These are phyloP conservation scores for Tolypocladium nubicola DNA, from an alignment of 2,329 filamentous ascomycete species.

Conservation along the genomic window DNA sequence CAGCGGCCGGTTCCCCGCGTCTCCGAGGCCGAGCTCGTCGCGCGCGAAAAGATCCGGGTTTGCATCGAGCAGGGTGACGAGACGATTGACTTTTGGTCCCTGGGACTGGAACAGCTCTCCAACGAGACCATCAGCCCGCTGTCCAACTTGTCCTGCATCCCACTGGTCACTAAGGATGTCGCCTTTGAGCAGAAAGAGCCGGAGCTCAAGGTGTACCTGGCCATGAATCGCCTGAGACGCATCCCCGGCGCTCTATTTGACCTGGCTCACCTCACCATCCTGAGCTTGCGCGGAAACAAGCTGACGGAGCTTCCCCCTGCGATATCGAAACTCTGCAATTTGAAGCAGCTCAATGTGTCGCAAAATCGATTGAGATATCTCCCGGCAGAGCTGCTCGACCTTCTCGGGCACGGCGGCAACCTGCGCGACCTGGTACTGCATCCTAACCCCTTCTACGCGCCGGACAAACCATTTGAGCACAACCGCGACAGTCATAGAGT, in stretches of 20 bases:
- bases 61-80: constrained; percentile 51
- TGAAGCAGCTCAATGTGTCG: constrained; percentile 54
- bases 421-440: constrained; percentile 44
- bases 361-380: constrained; percentile 51
- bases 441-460: constrained; percentile 52
- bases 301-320: constrained; percentile 50
- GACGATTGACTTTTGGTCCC: constrained; percentile 49
- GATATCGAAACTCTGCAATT: constrained; percentile 45
- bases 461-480: constrained; percentile 12
- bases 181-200: constrained; percentile 50
- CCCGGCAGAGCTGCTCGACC: constrained; percentile 50
- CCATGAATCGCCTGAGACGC: constrained; percentile 43
- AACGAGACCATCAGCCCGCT: constrained; percentile 48
- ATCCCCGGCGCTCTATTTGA: constrained; percentile 53
- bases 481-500: not conserved
- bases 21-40: constrained; percentile 31
- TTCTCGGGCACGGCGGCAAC: constrained; percentile 34
- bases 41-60: constrained; percentile 33
- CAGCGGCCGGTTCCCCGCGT: constrained; percentile 17
- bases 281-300: constrained; percentile 55
- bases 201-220: constrained; percentile 49
- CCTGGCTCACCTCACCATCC: constrained; percentile 49
- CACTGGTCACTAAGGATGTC: constrained; percentile 42
- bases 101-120: constrained; percentile 42
- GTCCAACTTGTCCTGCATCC: constrained; percentile 41